Percentiles rank a stretch among this genome's conserved stretches.
These are phyloP conservation scores for Kwoniella sp. DNA, from an alignment of 768 basidiomycete species.

Conservation along the genomic window DNA sequence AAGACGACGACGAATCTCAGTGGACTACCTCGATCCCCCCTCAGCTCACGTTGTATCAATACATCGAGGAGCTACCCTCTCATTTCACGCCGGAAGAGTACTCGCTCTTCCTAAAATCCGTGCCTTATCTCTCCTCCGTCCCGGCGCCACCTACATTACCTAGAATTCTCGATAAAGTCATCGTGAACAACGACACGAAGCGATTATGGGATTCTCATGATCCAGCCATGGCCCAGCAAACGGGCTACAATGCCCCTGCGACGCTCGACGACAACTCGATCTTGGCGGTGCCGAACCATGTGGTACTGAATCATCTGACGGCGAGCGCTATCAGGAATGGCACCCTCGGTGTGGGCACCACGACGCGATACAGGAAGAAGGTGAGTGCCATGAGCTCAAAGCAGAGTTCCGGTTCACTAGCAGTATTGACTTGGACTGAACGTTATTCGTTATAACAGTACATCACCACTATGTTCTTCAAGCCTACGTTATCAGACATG, in stretches of 20 bases:
- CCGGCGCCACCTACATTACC: slow-evolving; percentile 87
- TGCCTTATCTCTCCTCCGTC: slow-evolving; percentile 68
- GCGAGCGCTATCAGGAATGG: slow-evolving; percentile 95
- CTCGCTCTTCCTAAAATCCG: slow-evolving; percentile 55
- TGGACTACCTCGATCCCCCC: slow-evolving; percentile 83
- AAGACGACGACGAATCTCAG: slow-evolving; percentile 55
- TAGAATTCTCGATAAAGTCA: slow-evolving; percentile 88
- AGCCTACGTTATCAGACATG: slow-evolving; percentile 59
- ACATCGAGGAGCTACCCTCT: slow-evolving; percentile 71
- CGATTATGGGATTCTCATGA: slow-evolving; percentile 38
- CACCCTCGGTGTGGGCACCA: slow-evolving; percentile 87
- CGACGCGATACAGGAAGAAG: slow-evolving; percentile 89
- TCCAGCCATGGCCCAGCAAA: slow-evolving; percentile 20
- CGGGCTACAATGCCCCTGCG: slow-evolving; percentile 26
- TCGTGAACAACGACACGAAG: slow-evolving; percentile 66
- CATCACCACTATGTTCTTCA: slow-evolving; percentile 82
- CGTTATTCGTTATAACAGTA: no score
- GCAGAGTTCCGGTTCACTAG: no score
- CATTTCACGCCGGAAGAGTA: slow-evolving; percentile 45
- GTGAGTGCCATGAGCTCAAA: slow-evolving; percentile 58
- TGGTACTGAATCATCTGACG: slow-evolving; percentile 89
- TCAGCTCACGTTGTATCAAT: slow-evolving; percentile 75
- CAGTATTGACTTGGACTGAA: no score
- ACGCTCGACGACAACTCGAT: slow-evolving; percentile 79
- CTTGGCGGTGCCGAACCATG: slow-evolving; percentile 88